phyloP scores from a whole-genome alignment of 139 green algal species.

The Pleodorina starrii region DNA sequence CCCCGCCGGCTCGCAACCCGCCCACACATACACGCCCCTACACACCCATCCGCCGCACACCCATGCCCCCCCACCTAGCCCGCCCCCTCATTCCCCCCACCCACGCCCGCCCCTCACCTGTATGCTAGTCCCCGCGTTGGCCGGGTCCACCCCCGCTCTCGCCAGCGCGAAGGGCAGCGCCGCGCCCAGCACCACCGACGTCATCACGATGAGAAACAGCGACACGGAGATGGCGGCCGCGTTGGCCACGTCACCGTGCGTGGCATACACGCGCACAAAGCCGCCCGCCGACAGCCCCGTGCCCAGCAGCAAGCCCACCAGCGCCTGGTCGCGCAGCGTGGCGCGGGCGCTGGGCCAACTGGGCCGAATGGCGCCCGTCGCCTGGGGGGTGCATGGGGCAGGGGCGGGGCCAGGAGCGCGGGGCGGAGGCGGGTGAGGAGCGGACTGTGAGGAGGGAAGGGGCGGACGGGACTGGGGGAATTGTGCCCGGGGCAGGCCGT shows the following conservation, averaged over 20 bases:
- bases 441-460: too few species aligned
- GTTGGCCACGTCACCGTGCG: conserved; percentile 77
- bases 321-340: conserved; percentile 80
- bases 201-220: conserved; percentile 90
- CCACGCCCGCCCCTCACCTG: conserved; percentile 70
- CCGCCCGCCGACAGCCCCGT: conserved; percentile 75
- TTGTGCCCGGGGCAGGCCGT: too few species aligned
- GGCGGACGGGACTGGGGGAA: too few species aligned
- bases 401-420: background rate
- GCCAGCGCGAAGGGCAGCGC: conserved; percentile 89
- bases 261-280: conserved; percentile 87
- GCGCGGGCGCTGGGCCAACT: conserved; percentile 56
- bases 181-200: conserved; percentile 77
- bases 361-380: conserved; percentile 74
- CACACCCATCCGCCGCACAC: too few species aligned
- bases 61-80: too few species aligned
- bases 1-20: too few species aligned
- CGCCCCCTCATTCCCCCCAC: background rate
- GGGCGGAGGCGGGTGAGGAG: too few species aligned
- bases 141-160: conserved; percentile 80
- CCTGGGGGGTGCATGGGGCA: conserved; percentile 24
- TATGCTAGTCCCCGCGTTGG: conserved; percentile 90
- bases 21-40: too few species aligned
- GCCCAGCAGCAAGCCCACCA: conserved; percentile 85
- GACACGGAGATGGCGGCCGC: conserved; percentile 82